Conservation (phyloP, 2,329 filamentous ascomycete species). For the Endothia cerciana region DNA sequence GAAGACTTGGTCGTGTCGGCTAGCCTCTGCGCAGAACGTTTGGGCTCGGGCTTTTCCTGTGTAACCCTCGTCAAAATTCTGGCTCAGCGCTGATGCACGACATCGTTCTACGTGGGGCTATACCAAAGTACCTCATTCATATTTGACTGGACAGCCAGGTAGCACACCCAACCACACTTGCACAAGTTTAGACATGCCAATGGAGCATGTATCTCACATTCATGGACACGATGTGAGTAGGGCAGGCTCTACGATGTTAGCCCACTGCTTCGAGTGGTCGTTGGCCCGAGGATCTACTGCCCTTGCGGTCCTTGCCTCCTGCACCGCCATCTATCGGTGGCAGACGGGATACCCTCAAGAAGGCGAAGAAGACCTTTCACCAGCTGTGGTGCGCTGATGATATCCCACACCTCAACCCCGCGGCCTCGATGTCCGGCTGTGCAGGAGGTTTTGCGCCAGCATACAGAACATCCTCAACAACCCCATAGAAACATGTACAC, state of each 20-base stretch:
- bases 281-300: neutral
- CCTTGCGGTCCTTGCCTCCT: neutral
- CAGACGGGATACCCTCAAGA: too few relatives aligned
- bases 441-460: neutral
- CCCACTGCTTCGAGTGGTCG: neutral
- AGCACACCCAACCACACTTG: neutral
- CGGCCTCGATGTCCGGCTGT: neutral
- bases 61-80: neutral
- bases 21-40: neutral
- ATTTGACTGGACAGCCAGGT: neutral
- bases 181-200: neutral
- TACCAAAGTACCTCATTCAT: conserved; percentile 1
- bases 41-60: neutral
- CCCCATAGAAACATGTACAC: neutral
- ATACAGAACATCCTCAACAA: neutral
- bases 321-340: neutral
- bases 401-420: neutral
- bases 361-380: neutral
- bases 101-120: conserved; percentile 8
- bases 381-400: neutral
- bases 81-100: conserved; percentile 17
- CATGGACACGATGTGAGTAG: neutral
- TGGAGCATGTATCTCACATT: neutral
- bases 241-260: neutral
- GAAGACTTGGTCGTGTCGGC: neutral